These are phyloP conservation scores for Aspergillus tubingensis DNA, from an alignment of 2,329 filamentous ascomycete genomes.

Conservation along the genomic window DNA sequence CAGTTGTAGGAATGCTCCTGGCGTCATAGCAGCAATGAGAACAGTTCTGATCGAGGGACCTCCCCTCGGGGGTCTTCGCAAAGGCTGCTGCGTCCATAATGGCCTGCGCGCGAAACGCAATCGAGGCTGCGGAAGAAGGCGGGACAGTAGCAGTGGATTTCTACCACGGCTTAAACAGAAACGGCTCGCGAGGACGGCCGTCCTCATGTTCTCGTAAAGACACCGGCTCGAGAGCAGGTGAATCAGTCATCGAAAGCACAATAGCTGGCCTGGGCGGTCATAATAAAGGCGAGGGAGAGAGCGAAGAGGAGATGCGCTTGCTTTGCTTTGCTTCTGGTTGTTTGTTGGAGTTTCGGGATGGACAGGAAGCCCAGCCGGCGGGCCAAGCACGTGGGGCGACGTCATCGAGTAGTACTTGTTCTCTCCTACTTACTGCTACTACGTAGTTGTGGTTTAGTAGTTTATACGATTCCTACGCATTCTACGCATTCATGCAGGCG, in stretches of 20 bases:
- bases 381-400: constrained; percentile 20
- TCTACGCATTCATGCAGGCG: too few relatives aligned
- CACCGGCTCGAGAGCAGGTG: constrained; percentile 4
- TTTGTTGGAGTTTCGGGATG: neutral
- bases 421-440: too few relatives aligned
- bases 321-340: neutral
- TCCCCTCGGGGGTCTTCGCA: constrained; percentile 23
- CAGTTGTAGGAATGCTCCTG: constrained; percentile 61
- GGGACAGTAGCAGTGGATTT: constrained; percentile 36
- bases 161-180: constrained; percentile 50
- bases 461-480: too few relatives aligned
- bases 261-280: neutral
- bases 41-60: constrained; percentile 31
- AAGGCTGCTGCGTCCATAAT: constrained; percentile 28
- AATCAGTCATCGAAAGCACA: constrained; percentile 11
- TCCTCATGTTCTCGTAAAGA: constrained; percentile 50
- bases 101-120: constrained; percentile 27
- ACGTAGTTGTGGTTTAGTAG: too few relatives aligned
- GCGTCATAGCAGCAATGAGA: constrained; percentile 52
- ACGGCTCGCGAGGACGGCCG: constrained; percentile 51
- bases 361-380: neutral
- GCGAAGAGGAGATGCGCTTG: constrained; percentile 4
- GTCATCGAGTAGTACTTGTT: constrained; percentile 11
- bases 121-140: constrained; percentile 31
- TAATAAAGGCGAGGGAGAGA: neutral